Evolutionary conservation across 2,329 filamentous ascomycete species (phyloP), one percentile per base, ranked within the genome.

Genomic region (Alternaria gaisen): DNA sequence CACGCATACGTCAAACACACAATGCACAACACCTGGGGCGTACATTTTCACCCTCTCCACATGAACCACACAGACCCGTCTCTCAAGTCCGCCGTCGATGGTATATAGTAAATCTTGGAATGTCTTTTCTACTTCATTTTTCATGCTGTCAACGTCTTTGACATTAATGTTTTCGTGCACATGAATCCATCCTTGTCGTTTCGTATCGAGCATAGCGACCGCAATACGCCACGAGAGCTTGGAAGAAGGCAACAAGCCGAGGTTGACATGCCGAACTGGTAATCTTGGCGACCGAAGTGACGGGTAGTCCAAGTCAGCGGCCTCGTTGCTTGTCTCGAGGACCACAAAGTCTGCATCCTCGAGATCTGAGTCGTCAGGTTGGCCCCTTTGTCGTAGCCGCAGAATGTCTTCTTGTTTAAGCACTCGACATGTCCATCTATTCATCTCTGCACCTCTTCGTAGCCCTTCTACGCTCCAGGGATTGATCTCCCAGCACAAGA

Each of bases 401-500:
- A 10, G 28, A 6, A 54, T 22, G 14, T 46, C 20, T 1, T 34
- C 47, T 1, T 56, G 55, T 2, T 64, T 41, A 5, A 70, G n/a
- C 0, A 69, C 60, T 11, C 36, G 47, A 8, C 28, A 53, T 4
- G 28, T 47, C 82, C 81, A 84, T 16, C 72, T 70, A 63, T 84
- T 84, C 61, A 52, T 57, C 59, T 59, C 63, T 5, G 79, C 79
- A 1, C 83, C 83, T 24, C 80, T 64, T 28, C 74, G 68, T 52
- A 83, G 61, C 0, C 82, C 83, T 63, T 84, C 82, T 10, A 82
- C 71, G 57, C 77, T 81, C 83, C 83, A 84, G 0, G 77, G 70
- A 72, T 97, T 97, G 46, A 97, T 82, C 79, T 98, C 94, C 91
- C 92, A 98, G 69, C 93, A 92, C 42, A 95, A 82, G 1, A 97